A percentile compares a stretch with the other conserved stretches of the same genome.
phyloP scores from a whole-genome alignment of 1,284 basidiomycete species.

The Coniophora puteana region DNA sequence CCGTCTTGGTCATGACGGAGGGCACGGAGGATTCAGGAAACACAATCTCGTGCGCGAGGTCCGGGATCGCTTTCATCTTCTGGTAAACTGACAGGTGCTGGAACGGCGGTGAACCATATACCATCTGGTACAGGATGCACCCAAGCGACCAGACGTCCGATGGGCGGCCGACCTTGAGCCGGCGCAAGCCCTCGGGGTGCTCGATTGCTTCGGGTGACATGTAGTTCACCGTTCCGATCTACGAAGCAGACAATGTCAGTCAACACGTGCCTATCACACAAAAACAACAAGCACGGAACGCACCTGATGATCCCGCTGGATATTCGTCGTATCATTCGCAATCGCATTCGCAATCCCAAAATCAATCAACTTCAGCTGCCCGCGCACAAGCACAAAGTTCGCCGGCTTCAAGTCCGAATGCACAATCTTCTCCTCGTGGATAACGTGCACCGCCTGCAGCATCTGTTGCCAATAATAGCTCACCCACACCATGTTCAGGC shows the following conservation, averaged over 20 bases:
- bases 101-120: slow-evolving; percentile 94
- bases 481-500: slow-evolving; percentile 88
- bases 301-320: slow-evolving; percentile 91
- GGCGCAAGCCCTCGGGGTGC: slow-evolving; percentile 70
- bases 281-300: slow-evolving; percentile 10
- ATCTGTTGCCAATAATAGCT: slow-evolving; percentile 96
- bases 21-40: slow-evolving; percentile 58
- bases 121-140: slow-evolving; percentile 97
- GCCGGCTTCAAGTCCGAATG: slow-evolving; percentile 96
- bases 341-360: slow-evolving; percentile 98
- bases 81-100: slow-evolving; percentile 78
- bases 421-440: slow-evolving; percentile 95
- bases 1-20: slow-evolving; percentile 37
- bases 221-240: slow-evolving; percentile 94
- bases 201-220: slow-evolving; percentile 96
- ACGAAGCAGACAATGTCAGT: slow-evolving; percentile 8
- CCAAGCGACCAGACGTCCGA: slow-evolving; percentile 97
- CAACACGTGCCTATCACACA: slow-evolving; percentile 2
- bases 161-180: slow-evolving; percentile 80
- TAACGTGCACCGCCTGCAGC: slow-evolving; percentile 92
- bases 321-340: slow-evolving; percentile 95
- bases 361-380: slow-evolving; percentile 92
- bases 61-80: slow-evolving; percentile 88
- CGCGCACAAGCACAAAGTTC: slow-evolving; percentile 93
- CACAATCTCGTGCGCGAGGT: slow-evolving; percentile 66